Conservation (phyloP, 495 filamentous ascomycete species). For the Neurospora sp. region DNA sequence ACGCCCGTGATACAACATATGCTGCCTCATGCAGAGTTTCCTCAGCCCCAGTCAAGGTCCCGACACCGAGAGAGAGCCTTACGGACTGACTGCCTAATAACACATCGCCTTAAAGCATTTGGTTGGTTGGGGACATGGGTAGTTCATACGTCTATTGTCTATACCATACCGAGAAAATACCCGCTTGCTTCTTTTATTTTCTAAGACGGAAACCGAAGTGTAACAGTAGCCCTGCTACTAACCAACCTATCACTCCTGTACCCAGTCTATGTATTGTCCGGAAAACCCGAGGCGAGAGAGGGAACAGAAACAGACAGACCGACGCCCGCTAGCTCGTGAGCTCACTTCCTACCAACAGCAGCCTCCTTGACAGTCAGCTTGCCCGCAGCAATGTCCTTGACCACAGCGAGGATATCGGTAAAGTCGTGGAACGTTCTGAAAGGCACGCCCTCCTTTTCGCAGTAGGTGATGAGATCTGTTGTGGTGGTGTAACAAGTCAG, state of each 20-base stretch:
- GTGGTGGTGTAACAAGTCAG: slow-evolving; percentile 2
- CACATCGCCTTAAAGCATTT: not conserved
- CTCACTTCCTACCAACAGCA: slow-evolving; percentile 23
- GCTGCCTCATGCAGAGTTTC: not conserved
- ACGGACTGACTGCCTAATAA: not conserved
- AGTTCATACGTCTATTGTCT: not conserved
- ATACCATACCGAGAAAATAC: not conserved
- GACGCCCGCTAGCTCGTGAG: not conserved
- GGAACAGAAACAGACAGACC: not conserved
- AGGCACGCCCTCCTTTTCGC: slow-evolving; percentile 63
- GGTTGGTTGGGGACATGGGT: too few relatives aligned
- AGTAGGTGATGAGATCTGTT: slow-evolving; percentile 71
- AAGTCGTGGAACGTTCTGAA: slow-evolving; percentile 78
- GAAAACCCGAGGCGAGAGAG: not conserved
- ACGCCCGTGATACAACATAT: not conserved
- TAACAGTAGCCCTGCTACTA: not conserved
- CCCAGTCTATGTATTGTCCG: not conserved
- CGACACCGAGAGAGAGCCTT: not conserved
- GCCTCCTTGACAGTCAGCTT: slow-evolving; percentile 39
- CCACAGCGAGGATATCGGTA: slow-evolving; percentile 58
- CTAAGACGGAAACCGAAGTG: not conserved
- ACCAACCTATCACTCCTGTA: not conserved
- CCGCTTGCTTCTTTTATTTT: not conserved
- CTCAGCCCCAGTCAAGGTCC: not conserved
- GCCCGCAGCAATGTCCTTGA: slow-evolving; percentile 61